Evolutionary conservation across 768 basidiomycete genomes (phyloP).

Genomic region (Calocybe gangraenosa): DNA sequence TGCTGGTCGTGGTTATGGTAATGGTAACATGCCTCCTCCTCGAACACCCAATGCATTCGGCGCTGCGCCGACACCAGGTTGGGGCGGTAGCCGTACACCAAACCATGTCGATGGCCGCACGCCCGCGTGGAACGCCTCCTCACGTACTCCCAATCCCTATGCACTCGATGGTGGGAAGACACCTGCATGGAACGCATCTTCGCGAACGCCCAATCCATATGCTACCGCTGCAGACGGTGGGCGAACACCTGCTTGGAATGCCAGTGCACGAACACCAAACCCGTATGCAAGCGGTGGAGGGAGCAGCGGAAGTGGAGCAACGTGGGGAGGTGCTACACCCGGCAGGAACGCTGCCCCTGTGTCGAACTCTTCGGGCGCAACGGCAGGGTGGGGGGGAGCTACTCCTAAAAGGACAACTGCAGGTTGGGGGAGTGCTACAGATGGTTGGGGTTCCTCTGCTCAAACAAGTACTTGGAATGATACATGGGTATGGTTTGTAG

Average conservation of each 20-base stretch:
- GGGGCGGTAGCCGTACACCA: constrained; percentile 49
- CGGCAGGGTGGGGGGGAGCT: constrained; percentile 40
- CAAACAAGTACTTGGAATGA: constrained; percentile 21
- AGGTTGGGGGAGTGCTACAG: constrained; percentile 24
- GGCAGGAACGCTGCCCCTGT: constrained; percentile 17
- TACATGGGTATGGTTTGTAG: constrained; percentile 18
- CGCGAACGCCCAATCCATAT: constrained; percentile 70
- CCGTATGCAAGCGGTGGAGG: constrained; percentile 51
- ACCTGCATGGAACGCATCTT: constrained; percentile 60
- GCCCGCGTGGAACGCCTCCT: constrained; percentile 52
- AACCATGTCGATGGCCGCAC: constrained; percentile 59
- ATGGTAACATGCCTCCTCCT: constrained; percentile 11
- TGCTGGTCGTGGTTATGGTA: constrained; percentile 12
- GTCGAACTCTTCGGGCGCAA: constrained; percentile 6
- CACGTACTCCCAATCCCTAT: constrained; percentile 71
- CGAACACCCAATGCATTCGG: constrained; percentile 34
- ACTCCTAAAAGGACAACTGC: constrained; percentile 33
- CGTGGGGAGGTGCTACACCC: constrained; percentile 29
- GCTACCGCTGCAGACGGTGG: constrained; percentile 45
- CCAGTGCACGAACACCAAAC: constrained; percentile 64
- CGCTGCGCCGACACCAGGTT: constrained; percentile 18
- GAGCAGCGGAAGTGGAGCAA: constrained; percentile 45
- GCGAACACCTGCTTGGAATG: constrained; percentile 67
- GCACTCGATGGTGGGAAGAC: constrained; percentile 51
- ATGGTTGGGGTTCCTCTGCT: constrained; percentile 10